phyloP scores from a whole-genome alignment of 2,329 filamentous ascomycete genomes.

The Neonectria coccinea region DNA sequence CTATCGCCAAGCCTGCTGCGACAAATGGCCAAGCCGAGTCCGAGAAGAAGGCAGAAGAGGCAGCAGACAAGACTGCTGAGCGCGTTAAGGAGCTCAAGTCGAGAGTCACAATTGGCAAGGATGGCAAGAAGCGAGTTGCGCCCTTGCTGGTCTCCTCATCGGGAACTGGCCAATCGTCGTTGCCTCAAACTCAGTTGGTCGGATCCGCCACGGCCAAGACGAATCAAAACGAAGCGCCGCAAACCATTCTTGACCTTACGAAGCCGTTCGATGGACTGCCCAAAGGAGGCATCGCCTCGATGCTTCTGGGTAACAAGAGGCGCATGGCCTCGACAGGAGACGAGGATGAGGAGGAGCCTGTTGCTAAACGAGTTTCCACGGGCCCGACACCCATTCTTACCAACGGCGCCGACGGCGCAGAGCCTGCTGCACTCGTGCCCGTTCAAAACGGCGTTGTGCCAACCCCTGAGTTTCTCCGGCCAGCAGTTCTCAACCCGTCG shows the following conservation, averaged over 20 bases:
- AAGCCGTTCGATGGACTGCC: conserved; percentile 95
- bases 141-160: conserved; percentile 92
- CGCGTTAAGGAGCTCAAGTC: conserved; percentile 79
- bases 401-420: conserved; percentile 81
- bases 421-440: conserved; percentile 76
- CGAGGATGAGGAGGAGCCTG: conserved; percentile 77
- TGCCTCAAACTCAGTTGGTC: conserved; percentile 89
- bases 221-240: conserved; percentile 77
- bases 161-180: conserved; percentile 84
- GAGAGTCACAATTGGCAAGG: conserved; percentile 92
- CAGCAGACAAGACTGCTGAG: conserved; percentile 65
- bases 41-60: conserved; percentile 58
- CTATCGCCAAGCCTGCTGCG: conserved; percentile 53
- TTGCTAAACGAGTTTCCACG: conserved; percentile 65
- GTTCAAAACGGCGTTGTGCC: conserved; percentile 70
- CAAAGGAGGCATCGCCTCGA: conserved; percentile 84
- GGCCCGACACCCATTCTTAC: conserved; percentile 80
- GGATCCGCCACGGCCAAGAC: conserved; percentile 75
- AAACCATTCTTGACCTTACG: conserved; percentile 87
- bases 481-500: conserved; percentile 85
- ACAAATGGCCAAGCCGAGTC: conserved; percentile 55
- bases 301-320: conserved; percentile 93
- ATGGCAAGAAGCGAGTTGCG: conserved; percentile 95
- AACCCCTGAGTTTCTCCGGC: conserved; percentile 86
- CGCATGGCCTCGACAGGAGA: conserved; percentile 80